Percentiles rank a stretch among this genome's conserved stretches.
phyloP scores from a whole-genome alignment of 73 alveolate genomes.

The Symbiodinium pilosum region DNA sequence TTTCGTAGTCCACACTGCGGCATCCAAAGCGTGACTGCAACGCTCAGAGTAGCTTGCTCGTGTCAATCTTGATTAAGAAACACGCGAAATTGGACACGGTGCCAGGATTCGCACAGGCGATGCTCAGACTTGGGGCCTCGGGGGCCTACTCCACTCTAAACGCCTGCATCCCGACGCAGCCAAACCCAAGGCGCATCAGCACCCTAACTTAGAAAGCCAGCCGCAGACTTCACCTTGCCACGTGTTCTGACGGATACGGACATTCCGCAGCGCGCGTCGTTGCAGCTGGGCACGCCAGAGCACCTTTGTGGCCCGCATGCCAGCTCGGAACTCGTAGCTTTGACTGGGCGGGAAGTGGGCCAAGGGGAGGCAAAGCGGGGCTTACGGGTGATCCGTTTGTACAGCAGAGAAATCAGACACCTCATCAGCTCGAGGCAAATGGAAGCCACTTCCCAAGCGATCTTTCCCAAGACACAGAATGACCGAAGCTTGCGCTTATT shows the following conservation, averaged over 20 bases:
- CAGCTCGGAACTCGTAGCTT: background rate
- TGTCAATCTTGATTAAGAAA: background rate
- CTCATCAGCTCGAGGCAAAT: background rate
- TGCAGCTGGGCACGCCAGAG: background rate
- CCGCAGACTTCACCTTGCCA: background rate
- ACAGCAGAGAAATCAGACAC: background rate
- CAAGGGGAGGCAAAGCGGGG: background rate
- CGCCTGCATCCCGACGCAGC: background rate
- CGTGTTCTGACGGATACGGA: background rate
- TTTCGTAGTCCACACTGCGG: too few species aligned
- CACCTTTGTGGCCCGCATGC: background rate
- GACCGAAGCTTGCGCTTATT: background rate
- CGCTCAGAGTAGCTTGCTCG: background rate
- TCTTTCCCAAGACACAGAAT: background rate
- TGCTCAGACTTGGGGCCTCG: background rate
- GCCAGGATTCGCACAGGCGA: background rate
- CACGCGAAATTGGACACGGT: too few species aligned
- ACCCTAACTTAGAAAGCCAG: background rate
- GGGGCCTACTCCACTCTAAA: background rate
- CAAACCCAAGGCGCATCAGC: background rate
- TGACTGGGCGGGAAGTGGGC: background rate
- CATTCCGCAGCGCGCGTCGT: background rate
- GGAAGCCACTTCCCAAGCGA: background rate
- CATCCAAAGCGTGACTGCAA: background rate
- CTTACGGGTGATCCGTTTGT: background rate